A percentile compares a stretch with the other conserved stretches of the same genome.
phyloP scores from a whole-genome alignment of 257 asterid species.

The Salvia miltiorrhiza region DNA sequence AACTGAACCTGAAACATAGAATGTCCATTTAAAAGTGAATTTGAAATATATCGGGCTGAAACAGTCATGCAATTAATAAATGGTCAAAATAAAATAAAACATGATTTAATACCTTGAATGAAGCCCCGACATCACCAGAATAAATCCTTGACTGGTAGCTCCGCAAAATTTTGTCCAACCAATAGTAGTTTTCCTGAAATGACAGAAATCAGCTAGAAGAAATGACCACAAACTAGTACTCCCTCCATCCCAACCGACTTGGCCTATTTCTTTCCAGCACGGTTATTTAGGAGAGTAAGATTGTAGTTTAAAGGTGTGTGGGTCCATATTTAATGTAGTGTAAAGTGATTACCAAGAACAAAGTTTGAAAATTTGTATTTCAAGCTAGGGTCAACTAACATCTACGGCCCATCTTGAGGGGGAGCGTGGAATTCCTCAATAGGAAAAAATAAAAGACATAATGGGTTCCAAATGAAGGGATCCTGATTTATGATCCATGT shows the following conservation, averaged over 20 bases:
- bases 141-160: conserved; percentile 91
- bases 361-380: neutral
- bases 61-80: conserved; percentile 9
- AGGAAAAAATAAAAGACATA: neutral
- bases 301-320: too few relatives aligned
- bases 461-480: neutral
- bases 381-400: neutral
- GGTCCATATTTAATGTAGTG: too few relatives aligned
- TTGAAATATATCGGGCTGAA: conserved; percentile 8
- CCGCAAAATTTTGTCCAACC: conserved; percentile 87
- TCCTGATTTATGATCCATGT: neutral
- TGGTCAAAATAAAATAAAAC: conserved; percentile 8
- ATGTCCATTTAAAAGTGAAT: neutral
- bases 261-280: too few relatives aligned
- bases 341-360: too few relatives aligned
- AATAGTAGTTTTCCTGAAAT: conserved; percentile 76
- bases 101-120: conserved; percentile 58
- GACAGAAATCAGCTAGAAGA: conserved; percentile 28
- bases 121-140: conserved; percentile 73
- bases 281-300: too few relatives aligned
- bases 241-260: too few relatives aligned
- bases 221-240: conserved; percentile 7
- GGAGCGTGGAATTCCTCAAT: neutral
- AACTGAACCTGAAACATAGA: neutral
- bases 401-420: neutral